Percentiles rank a stretch among this genome's conserved stretches.
Evolutionary conservation across 176 grass and related monocot species (phyloP).

Genomic region (Carex littledalei): DNA sequence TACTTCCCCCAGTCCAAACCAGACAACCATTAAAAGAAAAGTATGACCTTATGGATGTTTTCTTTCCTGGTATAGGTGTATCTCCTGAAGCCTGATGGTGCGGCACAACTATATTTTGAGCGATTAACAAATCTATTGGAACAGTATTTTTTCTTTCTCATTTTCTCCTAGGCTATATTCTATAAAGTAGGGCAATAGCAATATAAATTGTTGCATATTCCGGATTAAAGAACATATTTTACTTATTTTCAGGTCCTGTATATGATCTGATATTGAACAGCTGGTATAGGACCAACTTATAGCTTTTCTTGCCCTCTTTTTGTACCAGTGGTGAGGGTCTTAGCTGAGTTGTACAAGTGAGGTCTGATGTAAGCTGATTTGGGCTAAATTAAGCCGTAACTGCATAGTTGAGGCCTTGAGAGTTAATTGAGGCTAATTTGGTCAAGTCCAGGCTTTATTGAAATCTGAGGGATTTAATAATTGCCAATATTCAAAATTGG

Average conservation of each 20-base stretch:
- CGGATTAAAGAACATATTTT: not conserved
- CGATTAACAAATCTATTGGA: conserved; percentile 83
- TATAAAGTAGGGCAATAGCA: not conserved
- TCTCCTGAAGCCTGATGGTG: conserved; percentile 69
- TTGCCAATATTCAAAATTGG: not conserved
- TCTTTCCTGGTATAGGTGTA: conserved; percentile 57
- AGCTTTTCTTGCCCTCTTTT: not conserved
- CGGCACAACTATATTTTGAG: conserved; percentile 71
- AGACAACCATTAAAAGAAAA: not conserved
- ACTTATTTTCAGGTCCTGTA: not conserved
- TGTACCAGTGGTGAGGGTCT: not conserved
- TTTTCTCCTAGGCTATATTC: not conserved
- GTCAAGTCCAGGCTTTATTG: not conserved
- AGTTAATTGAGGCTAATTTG: not conserved
- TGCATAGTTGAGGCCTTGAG: not conserved
- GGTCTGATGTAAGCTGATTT: not conserved
- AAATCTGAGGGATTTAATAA: not conserved
- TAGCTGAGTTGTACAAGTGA: not conserved
- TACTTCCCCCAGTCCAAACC: not conserved
- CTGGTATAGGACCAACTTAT: not conserved
- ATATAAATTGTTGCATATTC: not conserved
- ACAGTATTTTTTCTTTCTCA: conserved; percentile 65
- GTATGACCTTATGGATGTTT: not conserved
- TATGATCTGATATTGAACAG: not conserved
- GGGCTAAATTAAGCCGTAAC: not conserved